These are phyloP conservation scores for Populus pruinosa DNA, from an alignment of 345 rosid genomes.

Conservation along the genomic window DNA sequence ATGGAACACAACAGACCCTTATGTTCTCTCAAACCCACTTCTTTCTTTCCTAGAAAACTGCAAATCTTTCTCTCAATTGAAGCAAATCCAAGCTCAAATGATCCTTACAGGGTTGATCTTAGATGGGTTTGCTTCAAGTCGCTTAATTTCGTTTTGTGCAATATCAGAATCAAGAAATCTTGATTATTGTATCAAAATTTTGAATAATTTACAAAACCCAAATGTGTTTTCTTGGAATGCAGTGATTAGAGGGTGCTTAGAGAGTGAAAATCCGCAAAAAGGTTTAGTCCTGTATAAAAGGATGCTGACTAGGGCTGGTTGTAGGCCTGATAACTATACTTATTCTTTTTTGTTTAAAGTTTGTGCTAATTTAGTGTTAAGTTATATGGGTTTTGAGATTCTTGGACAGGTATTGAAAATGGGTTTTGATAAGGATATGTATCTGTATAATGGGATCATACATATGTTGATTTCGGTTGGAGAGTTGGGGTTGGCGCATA, in stretches of 20 bases:
- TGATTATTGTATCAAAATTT: slow-evolving; percentile 49
- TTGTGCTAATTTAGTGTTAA: slow-evolving; percentile 44
- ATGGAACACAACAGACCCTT: slow-evolving; percentile 44
- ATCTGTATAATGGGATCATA: slow-evolving; percentile 63
- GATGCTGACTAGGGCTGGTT: slow-evolving; percentile 55
- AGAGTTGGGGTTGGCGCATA: slow-evolving; percentile 50
- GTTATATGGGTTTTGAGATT: slow-evolving; percentile 44
- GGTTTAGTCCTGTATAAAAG: slow-evolving; percentile 45
- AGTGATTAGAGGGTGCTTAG: slow-evolving; percentile 56
- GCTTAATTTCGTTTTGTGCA: slow-evolving; percentile 61
- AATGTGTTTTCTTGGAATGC: slow-evolving; percentile 73
- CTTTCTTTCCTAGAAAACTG: slow-evolving; percentile 55
- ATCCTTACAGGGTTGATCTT: slow-evolving; percentile 42
- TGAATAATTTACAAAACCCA: slow-evolving; percentile 36
- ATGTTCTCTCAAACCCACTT: slow-evolving; percentile 53
- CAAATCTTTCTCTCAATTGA: slow-evolving; percentile 52
- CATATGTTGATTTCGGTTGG: slow-evolving; percentile 56
- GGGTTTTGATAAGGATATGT: slow-evolving; percentile 57
- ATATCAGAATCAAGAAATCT: slow-evolving; percentile 56
- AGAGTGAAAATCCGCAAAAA: slow-evolving; percentile 41
- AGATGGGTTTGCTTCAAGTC: slow-evolving; percentile 60
- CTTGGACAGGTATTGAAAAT: slow-evolving; percentile 60
- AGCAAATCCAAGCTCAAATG: slow-evolving; percentile 74
- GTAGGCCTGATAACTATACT: slow-evolving; percentile 67
- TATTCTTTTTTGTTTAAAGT: slow-evolving; percentile 64